Base-by-base conservation (phyloP, 371 early-diverging fungal genomes). In the Catenaria anguillulae region DNA sequence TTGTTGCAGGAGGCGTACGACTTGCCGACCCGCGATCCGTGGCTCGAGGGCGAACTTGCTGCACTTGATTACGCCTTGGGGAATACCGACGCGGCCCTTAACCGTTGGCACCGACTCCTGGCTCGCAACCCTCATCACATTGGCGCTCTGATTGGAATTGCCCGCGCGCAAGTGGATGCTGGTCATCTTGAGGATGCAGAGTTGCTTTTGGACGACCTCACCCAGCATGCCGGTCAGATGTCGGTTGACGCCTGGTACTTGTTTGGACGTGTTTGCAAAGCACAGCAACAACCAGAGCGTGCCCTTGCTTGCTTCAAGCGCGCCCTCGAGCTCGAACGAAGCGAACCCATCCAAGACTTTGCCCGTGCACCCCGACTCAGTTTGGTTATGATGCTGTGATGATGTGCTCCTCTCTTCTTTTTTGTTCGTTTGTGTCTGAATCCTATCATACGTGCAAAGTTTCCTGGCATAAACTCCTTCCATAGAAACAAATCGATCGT, bases 241-340 rank as follows among this genome's bases (percentile, higher is more conserved):
- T 26, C 26, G 0, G 29, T 29, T 31, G 52, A 50, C 29, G 52
- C 52, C 15, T 50, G 52, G 52, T 50, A 50, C 52, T 29, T 29
- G 29, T 29, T 21, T 4, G 52, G 52, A 8, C 26, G 29, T 15
- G 29, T 50, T 26, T 50, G 52, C 52, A 50, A 50, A 6, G 52
- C 26, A 15, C 52, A 50, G 52, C 29, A 31, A 26, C 8, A 50
- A 17, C 31, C 6, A 15, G 29, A 50, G 15, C 31, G 26, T 17
- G 52, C 52, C 29, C 52, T 50, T 15, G 29, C 26, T 26, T 50
- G 29, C 29, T 50, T 50, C 31, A 26, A 23, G 21, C 8, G 21
- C 29, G 52, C 52, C 15, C 52, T 50, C 52, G 52, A 50, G 15
- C 52, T 50, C 52, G 52, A 50, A 23, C 52, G 52, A 12, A 19